Percentiles rank a stretch among this genome's conserved stretches.
phyloP scores from a whole-genome alignment of 179 eudicot species.

The Corrigiola litoralis region DNA sequence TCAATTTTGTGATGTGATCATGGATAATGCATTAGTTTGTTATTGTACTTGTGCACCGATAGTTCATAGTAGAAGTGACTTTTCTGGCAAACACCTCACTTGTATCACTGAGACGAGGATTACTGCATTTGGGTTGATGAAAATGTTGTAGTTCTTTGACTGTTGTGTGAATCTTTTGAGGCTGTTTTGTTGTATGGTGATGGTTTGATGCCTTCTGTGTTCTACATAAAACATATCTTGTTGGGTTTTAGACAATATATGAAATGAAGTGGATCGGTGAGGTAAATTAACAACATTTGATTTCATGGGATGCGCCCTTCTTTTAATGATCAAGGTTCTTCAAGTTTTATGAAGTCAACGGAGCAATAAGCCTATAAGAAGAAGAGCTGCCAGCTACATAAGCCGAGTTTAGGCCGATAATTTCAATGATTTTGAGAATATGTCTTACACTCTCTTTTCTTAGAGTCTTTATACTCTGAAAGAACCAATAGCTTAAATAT shows the following conservation, averaged over 20 bases:
- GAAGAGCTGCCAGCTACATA: not conserved
- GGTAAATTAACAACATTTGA: not conserved
- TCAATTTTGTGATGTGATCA: not conserved
- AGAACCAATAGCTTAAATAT: conserved; percentile 1
- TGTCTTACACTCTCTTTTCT: not conserved
- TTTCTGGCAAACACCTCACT: not conserved
- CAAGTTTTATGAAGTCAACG: not conserved
- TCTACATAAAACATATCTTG: no score
- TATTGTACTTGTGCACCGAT: no score
- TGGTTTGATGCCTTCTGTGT: no score
- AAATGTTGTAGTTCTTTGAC: no score
- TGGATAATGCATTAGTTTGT: not conserved
- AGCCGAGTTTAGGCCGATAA: not conserved
- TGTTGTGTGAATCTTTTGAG: not conserved
- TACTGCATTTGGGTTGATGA: not conserved
- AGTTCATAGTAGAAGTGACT: no score
- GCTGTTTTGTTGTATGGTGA: not conserved
- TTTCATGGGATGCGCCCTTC: not conserved
- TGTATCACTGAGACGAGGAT: not conserved
- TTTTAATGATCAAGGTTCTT: not conserved
- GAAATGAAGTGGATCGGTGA: not conserved
- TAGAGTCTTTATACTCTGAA: not conserved
- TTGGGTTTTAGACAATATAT: no score
- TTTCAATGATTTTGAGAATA: not conserved
- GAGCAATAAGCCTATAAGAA: not conserved